A percentile compares a stretch with the other conserved stretches of the same genome.
These are phyloP conservation scores for Rosa persica DNA, from an alignment of 306 rosid species.

Conservation along the genomic window DNA sequence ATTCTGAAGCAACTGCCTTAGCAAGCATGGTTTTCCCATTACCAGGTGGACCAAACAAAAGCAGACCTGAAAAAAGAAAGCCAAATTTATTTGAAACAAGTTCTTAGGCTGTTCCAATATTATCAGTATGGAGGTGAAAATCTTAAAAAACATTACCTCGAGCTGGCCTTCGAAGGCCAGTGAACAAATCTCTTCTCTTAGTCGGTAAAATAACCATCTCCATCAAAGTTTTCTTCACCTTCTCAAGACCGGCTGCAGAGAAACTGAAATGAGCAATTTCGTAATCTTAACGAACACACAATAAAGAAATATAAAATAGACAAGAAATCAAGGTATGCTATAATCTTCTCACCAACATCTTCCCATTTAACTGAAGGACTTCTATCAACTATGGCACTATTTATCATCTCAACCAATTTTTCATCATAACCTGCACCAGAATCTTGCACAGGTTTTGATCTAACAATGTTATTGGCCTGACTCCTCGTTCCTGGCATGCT, in stretches of 20 bases:
- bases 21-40: conserved; percentile 99
- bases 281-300: conserved; percentile 16
- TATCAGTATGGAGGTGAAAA: neutral
- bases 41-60: conserved; percentile 97
- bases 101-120: neutral
- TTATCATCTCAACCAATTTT: conserved; percentile 88
- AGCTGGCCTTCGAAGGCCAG: conserved; percentile 96
- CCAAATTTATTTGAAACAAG: conserved; percentile 15
- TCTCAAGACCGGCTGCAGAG: conserved; percentile 89
- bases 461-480: conserved; percentile 50
- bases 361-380: conserved; percentile 98
- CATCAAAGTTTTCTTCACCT: conserved; percentile 92
- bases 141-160: conserved; percentile 56
- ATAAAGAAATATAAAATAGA: neutral
- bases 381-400: conserved; percentile 84
- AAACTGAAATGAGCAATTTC: conserved; percentile 32
- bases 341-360: conserved; percentile 71
- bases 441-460: conserved; percentile 52
- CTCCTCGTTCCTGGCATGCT: conserved; percentile 30
- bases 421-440: conserved; percentile 56
- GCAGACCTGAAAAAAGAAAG: conserved; percentile 61
- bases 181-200: conserved; percentile 90
- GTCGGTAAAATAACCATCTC: conserved; percentile 99
- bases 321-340: neutral
- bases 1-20: conserved; percentile 98